Base-by-base conservation (phyloP, 306 rosid genomes). In the Gastrolobium villosum region DNA sequence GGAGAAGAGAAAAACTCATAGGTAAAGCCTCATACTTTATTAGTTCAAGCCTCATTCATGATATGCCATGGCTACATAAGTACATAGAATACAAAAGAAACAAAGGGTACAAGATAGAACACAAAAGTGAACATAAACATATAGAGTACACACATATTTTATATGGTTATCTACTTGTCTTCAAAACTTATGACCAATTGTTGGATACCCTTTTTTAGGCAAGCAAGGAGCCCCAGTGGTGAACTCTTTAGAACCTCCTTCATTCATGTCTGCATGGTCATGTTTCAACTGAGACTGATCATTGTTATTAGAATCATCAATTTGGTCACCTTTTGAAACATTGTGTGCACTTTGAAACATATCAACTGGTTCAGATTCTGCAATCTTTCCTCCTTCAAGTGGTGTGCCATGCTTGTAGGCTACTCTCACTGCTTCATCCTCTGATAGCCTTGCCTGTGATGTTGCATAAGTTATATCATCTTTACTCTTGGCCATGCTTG, bases 361-460 rank as follows among this genome's bases (percentile, higher is more conserved):
- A 65, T 93, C 85, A 72, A 93, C 70, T 0, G 82, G 77, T 41
- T 91, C 83, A 45, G 91, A 88, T 0, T 91, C 90, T 7, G 89
- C 88, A 15, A 91, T 88, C 68, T 80, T 93, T 0, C 94, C 96
- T 13, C 72, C 96, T 86, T 91, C 94, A 41, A 88, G 87, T 36
- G 97, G 96, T 0, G 87, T 84, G 3, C 88, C 93, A 70, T 86
- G 88, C 79, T 75, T 79, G 81, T 89, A 83, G 2, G 46, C 84
- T 10, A 87, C 88, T n/a, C 90, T 89, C 50, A 78, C 6, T 3
- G 80, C 85, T 79, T 91, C 93, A 34, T 93, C 93, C 15, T 84
- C 92, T 5, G 79, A 48, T 46, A 82, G 39, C 70, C 78, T 86
- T 10, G 91, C 89, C n/a, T 90, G 96, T 54, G 90, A 8, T 36